Conservation (phyloP, 108 stramenopile species). For the Cylindrotheca closterium region DNA sequence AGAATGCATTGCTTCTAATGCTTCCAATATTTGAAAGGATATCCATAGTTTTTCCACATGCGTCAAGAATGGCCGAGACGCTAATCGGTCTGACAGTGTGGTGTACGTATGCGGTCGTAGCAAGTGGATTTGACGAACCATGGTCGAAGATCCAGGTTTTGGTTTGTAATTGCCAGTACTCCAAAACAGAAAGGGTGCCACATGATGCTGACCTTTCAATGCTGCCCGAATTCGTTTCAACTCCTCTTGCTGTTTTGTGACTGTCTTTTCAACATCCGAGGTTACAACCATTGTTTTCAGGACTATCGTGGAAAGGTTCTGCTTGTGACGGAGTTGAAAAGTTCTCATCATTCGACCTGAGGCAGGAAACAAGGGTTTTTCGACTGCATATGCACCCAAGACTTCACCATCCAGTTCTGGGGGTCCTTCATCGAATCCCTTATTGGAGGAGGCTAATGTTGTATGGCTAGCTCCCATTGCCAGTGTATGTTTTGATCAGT, state of each 20-base stretch:
- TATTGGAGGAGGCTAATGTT: constrained; percentile 21
- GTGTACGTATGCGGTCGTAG: constrained; percentile 88
- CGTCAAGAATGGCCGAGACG: constrained; percentile 92
- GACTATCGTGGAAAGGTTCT: constrained; percentile 35
- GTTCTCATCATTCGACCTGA: constrained; percentile 85
- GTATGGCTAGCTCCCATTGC: constrained; percentile 44
- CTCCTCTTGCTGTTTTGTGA: constrained; percentile 28
- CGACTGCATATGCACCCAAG: constrained; percentile 19
- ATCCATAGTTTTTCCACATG: constrained; percentile 93
- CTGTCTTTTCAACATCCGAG: constrained; percentile 11
- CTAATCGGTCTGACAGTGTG: constrained; percentile 89
- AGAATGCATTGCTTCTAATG: constrained; percentile 82
- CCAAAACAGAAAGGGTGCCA: constrained; percentile 52
- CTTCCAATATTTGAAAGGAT: constrained; percentile 85
- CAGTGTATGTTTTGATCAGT: no score
- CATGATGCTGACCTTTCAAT: constrained; percentile 23
- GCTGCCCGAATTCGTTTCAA: constrained; percentile 31
- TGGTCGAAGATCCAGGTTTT: not conserved
- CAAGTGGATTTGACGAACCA: constrained; percentile 58
- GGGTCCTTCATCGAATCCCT: constrained; percentile 13
- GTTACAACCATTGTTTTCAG: constrained; percentile 34
- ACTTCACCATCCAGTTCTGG: constrained; percentile 24
- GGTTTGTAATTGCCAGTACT: constrained; percentile 12
- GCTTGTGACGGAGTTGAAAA: constrained; percentile 54
- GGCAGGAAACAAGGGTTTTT: constrained; percentile 47